A percentile compares a stretch with the other conserved stretches of the same genome.
Conservation (phyloP, 31 red algal species). For the Bonnemaisonia californica region DNA sequence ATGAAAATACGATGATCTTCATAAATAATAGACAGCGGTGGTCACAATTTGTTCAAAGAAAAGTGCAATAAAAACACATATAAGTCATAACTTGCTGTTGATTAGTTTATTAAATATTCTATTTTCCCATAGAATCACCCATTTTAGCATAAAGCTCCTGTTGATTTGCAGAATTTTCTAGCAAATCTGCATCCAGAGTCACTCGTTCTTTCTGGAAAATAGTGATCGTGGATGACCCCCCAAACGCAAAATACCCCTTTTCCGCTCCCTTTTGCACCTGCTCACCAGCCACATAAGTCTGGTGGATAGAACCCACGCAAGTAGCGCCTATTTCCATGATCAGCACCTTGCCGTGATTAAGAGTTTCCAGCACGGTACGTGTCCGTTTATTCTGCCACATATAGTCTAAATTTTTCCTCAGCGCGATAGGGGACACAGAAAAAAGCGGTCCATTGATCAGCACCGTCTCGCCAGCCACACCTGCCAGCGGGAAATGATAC, state of each 20-base stretch:
- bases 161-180: not conserved
- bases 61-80: no score
- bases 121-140: no score
- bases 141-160: no score
- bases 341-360: not conserved
- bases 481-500: not conserved
- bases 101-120: no score
- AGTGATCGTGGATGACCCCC: not conserved
- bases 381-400: conserved; percentile 11
- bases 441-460: not conserved
- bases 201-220: not conserved
- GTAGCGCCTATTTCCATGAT: not conserved
- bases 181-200: not conserved
- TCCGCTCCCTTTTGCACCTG: conserved; percentile 3
- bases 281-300: conserved; percentile 5
- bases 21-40: no score
- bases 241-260: conserved; percentile 22
- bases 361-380: not conserved
- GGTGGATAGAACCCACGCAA: conserved; percentile 14
- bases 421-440: not conserved
- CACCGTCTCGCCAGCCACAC: not conserved
- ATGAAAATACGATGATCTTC: no score
- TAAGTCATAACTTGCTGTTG: no score
- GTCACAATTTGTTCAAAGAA: no score
- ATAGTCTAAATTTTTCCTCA: not conserved